These are phyloP conservation scores for Zymoseptoria pseudotritici DNA, from an alignment of 2,329 filamentous ascomycete genomes.

Conservation along the genomic window DNA sequence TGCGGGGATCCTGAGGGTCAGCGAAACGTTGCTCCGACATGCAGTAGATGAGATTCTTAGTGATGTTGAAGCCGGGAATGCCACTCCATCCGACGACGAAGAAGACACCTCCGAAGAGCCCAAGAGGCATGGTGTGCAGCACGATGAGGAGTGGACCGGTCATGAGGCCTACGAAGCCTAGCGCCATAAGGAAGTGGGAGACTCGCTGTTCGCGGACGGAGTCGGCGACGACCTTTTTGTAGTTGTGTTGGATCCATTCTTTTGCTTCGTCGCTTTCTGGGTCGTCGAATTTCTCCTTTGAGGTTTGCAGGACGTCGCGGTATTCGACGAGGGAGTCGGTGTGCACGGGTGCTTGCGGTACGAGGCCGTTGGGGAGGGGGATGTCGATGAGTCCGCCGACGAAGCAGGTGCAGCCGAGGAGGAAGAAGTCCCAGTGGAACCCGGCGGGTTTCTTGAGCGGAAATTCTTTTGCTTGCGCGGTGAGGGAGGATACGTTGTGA, in stretches of 20 bases:
- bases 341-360: conserved; percentile 54
- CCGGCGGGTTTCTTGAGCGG: conserved; percentile 51
- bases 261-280: conserved; percentile 26
- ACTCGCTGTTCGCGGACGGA: conserved; percentile 51
- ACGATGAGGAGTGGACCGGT: conserved; percentile 48
- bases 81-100: conserved; percentile 50
- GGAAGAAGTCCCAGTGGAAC: conserved; percentile 56
- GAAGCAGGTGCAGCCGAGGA: conserved; percentile 50
- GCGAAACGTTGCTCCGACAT: conserved; percentile 41
- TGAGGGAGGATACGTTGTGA: conserved; percentile 49
- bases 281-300: conserved; percentile 39
- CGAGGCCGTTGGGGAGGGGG: conserved; percentile 51
- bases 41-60: conserved; percentile 45
- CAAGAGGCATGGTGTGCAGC: conserved; percentile 47
- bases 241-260: conserved; percentile 35
- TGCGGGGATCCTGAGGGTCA: conserved; percentile 41
- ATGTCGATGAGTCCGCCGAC: conserved; percentile 50
- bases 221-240: conserved; percentile 38
- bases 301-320: conserved; percentile 35
- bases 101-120: conserved; percentile 50
- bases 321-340: conserved; percentile 45
- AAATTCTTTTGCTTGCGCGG: conserved; percentile 49
- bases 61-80: conserved; percentile 48
- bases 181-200: conserved; percentile 49
- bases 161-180: conserved; percentile 50